A percentile compares a stretch with the other conserved stretches of the same genome.
Evolutionary conservation across 179 eudicot genomes (phyloP).

Genomic region (Corrigiola litoralis): DNA sequence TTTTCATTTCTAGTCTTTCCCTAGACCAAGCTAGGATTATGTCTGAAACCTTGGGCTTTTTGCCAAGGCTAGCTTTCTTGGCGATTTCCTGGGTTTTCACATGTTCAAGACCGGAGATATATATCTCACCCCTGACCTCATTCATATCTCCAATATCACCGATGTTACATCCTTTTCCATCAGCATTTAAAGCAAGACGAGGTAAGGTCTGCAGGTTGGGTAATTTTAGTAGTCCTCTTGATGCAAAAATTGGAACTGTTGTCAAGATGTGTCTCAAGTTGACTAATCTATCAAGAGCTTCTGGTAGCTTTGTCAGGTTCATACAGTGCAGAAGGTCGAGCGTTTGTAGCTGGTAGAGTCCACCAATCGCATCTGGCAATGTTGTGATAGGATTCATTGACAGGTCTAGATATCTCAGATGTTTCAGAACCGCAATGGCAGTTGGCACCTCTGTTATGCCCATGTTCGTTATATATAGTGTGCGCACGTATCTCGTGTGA

Average conservation of each 20-base stretch:
- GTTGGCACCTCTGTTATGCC: slow-evolving; percentile 4
- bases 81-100: slow-evolving; percentile 11
- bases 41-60: background rate
- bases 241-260: background rate
- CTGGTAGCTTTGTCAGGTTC: slow-evolving; percentile 1
- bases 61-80: background rate
- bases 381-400: slow-evolving; percentile 8
- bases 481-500: slow-evolving; percentile 1
- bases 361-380: slow-evolving; percentile 5
- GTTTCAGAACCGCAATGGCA: slow-evolving; percentile 3
- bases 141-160: slow-evolving; percentile 8
- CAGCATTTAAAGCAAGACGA: background rate
- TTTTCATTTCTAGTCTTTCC: background rate
- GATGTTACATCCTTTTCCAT: slow-evolving; percentile 13
- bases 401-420: slow-evolving; percentile 14
- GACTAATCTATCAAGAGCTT: background rate
- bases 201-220: background rate
- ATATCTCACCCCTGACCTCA: background rate
- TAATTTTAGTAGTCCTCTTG: background rate
- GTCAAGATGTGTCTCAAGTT: slow-evolving; percentile 14
- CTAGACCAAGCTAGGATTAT: background rate
- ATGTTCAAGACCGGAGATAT: slow-evolving; percentile 8
- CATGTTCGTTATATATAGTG: background rate
- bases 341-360: slow-evolving; percentile 20
- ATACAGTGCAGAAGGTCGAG: background rate